These are phyloP conservation scores for Metschnikowia similis DNA, from an alignment of 805 yeast genomes.

Conservation along the genomic window DNA sequence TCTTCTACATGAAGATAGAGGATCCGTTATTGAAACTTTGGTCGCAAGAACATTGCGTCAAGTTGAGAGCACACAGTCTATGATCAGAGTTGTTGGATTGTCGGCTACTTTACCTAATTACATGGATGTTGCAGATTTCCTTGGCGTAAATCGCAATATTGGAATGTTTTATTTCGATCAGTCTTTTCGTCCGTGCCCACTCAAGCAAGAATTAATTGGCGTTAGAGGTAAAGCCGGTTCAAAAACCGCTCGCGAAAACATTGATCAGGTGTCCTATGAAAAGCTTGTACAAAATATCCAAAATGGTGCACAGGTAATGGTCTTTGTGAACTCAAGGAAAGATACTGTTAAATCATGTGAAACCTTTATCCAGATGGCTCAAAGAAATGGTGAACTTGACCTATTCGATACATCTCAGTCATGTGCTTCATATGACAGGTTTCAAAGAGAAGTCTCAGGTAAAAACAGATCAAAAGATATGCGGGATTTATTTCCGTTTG, in stretches of 20 bases:
- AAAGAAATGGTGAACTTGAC: constrained; percentile 50
- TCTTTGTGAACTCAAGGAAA: constrained; percentile 92
- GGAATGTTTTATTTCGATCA: constrained; percentile 96
- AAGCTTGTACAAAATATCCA: constrained; percentile 64
- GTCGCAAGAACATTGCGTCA: constrained; percentile 78
- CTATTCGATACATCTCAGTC: constrained; percentile 55
- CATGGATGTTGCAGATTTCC: constrained; percentile 74
- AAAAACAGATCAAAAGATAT: constrained; percentile 73
- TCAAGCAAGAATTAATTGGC: constrained; percentile 83
- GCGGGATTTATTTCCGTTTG: constrained; percentile 71
- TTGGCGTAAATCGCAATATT: constrained; percentile 82
- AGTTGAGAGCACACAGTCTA: constrained; percentile 86
- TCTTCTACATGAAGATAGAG: constrained; percentile 93
- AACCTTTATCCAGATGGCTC: constrained; percentile 65
- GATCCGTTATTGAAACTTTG: constrained; percentile 88
- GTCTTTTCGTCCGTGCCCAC: constrained; percentile 89
- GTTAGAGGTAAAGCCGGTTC: constrained; percentile 83
- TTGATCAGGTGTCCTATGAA: constrained; percentile 73
- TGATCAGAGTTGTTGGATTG: constrained; percentile 20
- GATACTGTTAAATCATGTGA: constrained; percentile 85
- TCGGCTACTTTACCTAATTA: constrained; percentile 20
- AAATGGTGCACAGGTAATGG: constrained; percentile 87
- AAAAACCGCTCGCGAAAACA: constrained; percentile 61
- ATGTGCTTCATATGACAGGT: constrained; percentile 37
- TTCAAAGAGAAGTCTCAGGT: constrained; percentile 58